Evolutionary conservation across 2,329 filamentous ascomycete genomes (phyloP).

Genomic region (Trichoderma sp.): DNA sequence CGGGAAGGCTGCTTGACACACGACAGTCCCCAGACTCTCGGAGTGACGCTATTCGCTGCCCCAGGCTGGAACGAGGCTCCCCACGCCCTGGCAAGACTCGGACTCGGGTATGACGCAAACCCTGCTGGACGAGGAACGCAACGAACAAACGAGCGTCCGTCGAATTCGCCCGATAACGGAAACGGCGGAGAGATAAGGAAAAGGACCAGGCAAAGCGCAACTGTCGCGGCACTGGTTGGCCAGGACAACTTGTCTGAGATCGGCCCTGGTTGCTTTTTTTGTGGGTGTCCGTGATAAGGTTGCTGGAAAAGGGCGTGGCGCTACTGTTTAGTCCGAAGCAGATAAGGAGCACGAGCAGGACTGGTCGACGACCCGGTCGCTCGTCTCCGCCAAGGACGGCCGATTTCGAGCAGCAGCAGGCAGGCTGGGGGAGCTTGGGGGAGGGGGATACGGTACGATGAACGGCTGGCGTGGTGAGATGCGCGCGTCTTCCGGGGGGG

Average conservation of each 20-base stretch:
- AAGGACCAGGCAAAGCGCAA: background rate
- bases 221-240: slow-evolving; percentile 15
- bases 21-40: slow-evolving; percentile 1
- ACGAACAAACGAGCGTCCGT: background rate
- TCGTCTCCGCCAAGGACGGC: slow-evolving; percentile 24
- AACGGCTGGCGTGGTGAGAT: slow-evolving; percentile 6
- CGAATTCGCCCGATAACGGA: slow-evolving; percentile 26
- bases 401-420: slow-evolving; percentile 3
- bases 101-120: slow-evolving; percentile 25
- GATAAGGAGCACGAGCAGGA: slow-evolving; percentile 26
- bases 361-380: slow-evolving; percentile 28
- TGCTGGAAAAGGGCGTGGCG: slow-evolving; percentile 24
- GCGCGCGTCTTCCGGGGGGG: background rate
- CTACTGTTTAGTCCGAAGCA: slow-evolving; percentile 27
- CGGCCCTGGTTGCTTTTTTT: slow-evolving; percentile 23
- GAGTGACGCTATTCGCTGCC: slow-evolving; percentile 23
- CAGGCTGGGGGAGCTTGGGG: background rate
- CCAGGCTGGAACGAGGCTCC: slow-evolving; percentile 18
- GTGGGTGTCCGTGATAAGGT: slow-evolving; percentile 28
- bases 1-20: slow-evolving; percentile 1
- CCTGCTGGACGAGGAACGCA: background rate
- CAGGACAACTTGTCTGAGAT: slow-evolving; percentile 23
- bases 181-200: slow-evolving; percentile 28
- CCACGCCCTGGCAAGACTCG: slow-evolving; percentile 9
- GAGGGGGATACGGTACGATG: slow-evolving; percentile 29